A percentile compares a stretch with the other conserved stretches of the same genome.
Evolutionary conservation across 2,329 filamentous ascomycete species (phyloP).

Genomic region (Neocucurbitaria cava): DNA sequence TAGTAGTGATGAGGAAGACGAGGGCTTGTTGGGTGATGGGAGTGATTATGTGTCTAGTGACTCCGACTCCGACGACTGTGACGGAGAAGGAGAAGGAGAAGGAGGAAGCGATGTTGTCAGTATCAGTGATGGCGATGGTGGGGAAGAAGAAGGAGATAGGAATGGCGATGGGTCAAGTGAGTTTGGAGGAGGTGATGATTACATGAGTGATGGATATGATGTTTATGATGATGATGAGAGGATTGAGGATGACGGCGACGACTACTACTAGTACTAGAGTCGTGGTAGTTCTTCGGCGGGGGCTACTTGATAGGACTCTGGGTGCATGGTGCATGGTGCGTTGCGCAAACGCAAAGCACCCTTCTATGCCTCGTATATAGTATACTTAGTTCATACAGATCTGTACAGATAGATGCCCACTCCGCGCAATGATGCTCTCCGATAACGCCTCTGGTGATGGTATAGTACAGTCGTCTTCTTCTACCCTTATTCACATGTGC

Average conservation of each 20-base stretch:
- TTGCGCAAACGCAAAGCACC: too few relatives aligned
- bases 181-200: neutral
- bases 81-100: neutral
- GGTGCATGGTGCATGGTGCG: too few relatives aligned
- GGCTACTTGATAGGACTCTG: too few relatives aligned
- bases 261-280: too few relatives aligned
- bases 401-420: conserved; percentile 1
- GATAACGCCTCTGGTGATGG: neutral
- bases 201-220: neutral
- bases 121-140: neutral
- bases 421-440: neutral
- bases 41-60: conserved; percentile 1
- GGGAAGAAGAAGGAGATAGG: too few relatives aligned
- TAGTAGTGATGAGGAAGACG: neutral
- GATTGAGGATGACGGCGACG: neutral
- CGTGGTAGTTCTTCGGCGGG: neutral
- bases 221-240: neutral
- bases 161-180: too few relatives aligned
- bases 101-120: neutral
- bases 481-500: neutral
- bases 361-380: too few relatives aligned
- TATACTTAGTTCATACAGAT: conserved; percentile 4
- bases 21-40: neutral
- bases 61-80: too few relatives aligned
- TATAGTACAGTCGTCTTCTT: conserved; percentile 14